Evolutionary conservation across 1,284 basidiomycete species (phyloP).

Genomic region (Butyriboletus appendiculatus): DNA sequence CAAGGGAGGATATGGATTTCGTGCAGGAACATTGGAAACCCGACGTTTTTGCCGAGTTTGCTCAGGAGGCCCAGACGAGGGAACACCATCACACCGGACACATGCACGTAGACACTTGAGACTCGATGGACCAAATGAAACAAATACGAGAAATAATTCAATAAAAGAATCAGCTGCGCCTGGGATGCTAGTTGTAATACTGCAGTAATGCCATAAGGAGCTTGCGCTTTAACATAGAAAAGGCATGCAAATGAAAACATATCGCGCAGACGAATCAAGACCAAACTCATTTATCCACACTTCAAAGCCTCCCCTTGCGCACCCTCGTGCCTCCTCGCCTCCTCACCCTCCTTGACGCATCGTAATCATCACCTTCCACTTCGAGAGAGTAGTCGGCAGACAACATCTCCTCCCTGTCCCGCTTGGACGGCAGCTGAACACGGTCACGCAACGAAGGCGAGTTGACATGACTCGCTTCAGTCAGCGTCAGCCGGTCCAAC

Average conservation of each 20-base stretch:
- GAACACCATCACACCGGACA: background rate
- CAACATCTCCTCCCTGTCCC: conserved; percentile 41
- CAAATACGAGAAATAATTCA: conserved; percentile 25
- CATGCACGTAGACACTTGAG: background rate
- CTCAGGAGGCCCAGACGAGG: background rate
- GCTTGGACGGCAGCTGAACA: conserved; percentile 41
- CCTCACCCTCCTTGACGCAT: conserved; percentile 25
- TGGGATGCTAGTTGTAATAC: conserved; percentile 4
- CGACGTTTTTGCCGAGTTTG: conserved; percentile 37
- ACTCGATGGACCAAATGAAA: conserved; percentile 10
- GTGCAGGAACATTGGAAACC: conserved; percentile 52
- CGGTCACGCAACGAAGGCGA: conserved; percentile 41
- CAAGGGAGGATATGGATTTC: conserved; percentile 67
- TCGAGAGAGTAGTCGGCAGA: conserved; percentile 19
- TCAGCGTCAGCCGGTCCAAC: conserved; percentile 39
- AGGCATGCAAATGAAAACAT: background rate
- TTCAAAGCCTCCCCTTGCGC: conserved; percentile 25
- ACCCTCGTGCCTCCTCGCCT: conserved; percentile 21
- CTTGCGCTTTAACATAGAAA: conserved; percentile 5
- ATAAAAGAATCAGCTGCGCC: conserved; percentile 13
- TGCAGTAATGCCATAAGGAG: conserved; percentile 7
- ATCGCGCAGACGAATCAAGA: background rate
- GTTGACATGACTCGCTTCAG: conserved; percentile 17
- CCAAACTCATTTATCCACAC: background rate
- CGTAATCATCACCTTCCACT: conserved; percentile 26